Evolutionary conservation across 2,329 filamentous ascomycete genomes (phyloP).

Genomic region (Fusarium sp.): DNA sequence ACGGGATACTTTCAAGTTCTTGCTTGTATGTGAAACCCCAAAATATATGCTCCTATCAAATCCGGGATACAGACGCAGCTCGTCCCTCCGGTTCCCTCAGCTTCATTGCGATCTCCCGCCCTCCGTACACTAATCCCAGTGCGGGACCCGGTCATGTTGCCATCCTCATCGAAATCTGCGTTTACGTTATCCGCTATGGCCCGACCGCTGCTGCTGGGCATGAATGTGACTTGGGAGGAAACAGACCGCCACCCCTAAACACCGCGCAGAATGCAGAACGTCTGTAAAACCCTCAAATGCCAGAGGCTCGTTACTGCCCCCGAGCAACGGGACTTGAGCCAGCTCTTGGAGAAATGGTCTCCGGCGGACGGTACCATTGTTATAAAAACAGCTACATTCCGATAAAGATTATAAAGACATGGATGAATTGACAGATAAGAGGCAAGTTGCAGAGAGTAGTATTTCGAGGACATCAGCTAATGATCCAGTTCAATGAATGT

Average conservation of each 20-base stretch:
- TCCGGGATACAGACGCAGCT: neutral
- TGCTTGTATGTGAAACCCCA: neutral
- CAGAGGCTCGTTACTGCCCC: conserved; percentile 60
- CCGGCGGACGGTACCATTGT: conserved; percentile 76
- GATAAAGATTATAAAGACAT: conserved; percentile 82
- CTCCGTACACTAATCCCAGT: conserved; percentile 71
- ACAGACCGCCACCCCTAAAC: conserved; percentile 60
- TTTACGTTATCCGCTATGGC: conserved; percentile 94
- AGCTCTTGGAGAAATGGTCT: conserved; percentile 80
- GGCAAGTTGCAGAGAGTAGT: conserved; percentile 51
- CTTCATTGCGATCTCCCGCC: conserved; percentile 63
- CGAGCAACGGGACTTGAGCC: conserved; percentile 51
- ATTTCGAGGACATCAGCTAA: neutral
- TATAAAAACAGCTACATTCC: conserved; percentile 90
- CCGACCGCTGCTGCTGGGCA: conserved; percentile 81
- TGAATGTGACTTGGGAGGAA: conserved; percentile 60
- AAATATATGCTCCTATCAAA: neutral
- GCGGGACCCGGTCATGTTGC: conserved; percentile 73
- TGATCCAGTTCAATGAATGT: neutral
- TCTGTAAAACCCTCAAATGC: conserved; percentile 66
- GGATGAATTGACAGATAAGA: conserved; percentile 81
- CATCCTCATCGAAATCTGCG: conserved; percentile 83
- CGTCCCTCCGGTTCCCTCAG: conserved; percentile 55
- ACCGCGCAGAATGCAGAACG: conserved; percentile 56
- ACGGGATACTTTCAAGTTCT: neutral